Evolutionary conservation across 2,329 filamentous ascomycete genomes (phyloP), one percentile per base, ranked within the genome.

Genomic region (Alternaria arbusti): DNA sequence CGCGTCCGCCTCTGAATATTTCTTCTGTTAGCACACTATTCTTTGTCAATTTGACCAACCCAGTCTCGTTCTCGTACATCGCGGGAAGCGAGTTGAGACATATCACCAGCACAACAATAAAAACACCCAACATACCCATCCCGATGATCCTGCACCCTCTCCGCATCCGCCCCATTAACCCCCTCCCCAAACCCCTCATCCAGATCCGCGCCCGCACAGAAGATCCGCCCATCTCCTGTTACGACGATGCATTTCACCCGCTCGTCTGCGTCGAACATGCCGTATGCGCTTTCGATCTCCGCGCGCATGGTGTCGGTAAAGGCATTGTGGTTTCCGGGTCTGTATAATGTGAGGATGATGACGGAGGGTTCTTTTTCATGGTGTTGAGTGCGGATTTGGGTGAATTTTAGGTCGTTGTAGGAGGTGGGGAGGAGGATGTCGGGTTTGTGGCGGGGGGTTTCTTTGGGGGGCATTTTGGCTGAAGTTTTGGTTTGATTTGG

Each of bases 241-340:
- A 87, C 74, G 2, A 88, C 83, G 22, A 87, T 76, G 52, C 81
- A 84, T 66, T 85, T 86, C 25, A 88, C 86, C 6, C 86, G 81
- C 57, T 86, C 82, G 63, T 88, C 86, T 23, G 83, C 76, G 64
- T 87, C 84, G 71, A 87, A 84, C 70, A 84, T 82, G 56, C 71
- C 74, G 67, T 85, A 86, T 12, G 86, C 87, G 4, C 79, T 68
- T 62, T 87, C 84, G 28, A 93, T 82, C 70, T 90, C 89, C 15
- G 79, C 72, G 70, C 86, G 86, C 88, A 92, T 92, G 13, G 79
- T 82, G 20, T 84, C 81, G 4, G 89, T 92, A 79, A 92, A 92
- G 64, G 88, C 90, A 84, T 93, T 92, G 80, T 89, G 84, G 63
- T 88, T 87, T 11, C 81, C 78, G 0, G 90, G 90, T 17, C 91